Conservation (phyloP, 176 grass and related monocot genomes). For the Cenchrus purpureus region DNA sequence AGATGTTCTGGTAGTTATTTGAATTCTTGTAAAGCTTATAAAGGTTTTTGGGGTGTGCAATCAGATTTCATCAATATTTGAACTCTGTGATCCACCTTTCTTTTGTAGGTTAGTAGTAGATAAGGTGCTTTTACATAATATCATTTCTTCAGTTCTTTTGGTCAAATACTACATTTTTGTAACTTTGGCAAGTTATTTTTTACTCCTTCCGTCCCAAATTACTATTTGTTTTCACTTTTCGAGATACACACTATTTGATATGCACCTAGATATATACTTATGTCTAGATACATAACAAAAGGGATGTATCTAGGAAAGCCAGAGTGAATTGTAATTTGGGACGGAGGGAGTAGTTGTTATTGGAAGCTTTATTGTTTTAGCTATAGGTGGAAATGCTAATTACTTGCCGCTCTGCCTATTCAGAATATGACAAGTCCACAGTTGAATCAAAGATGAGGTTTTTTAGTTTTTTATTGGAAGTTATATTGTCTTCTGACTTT, state of each 20-base stretch:
- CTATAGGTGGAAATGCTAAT: not conserved
- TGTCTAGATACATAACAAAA: no score
- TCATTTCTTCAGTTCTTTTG: not conserved
- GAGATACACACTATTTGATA: no score
- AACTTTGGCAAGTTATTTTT: not conserved
- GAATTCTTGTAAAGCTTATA: not conserved
- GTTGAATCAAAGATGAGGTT: not conserved
- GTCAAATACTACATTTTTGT: not conserved
- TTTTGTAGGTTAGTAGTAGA: not conserved
- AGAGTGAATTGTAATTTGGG: no score
- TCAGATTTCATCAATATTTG: slow-evolving; percentile 7
- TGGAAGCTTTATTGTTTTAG: not conserved
- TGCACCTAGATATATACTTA: no score
- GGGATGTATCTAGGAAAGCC: no score
- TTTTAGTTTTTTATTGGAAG: not conserved
- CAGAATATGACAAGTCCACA: not conserved
- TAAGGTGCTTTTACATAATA: not conserved
- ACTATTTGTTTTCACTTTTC: no score
- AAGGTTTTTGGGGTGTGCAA: not conserved
- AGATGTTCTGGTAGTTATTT: not conserved
- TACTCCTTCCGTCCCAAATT: no score
- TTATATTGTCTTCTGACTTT: not conserved
- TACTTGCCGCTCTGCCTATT: not conserved
- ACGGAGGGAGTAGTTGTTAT: no score
- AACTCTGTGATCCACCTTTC: not conserved